Percentiles rank a stretch among this genome's conserved stretches.
Conservation (phyloP, 805 yeast genomes). For the Cyberlindnera japonica region DNA sequence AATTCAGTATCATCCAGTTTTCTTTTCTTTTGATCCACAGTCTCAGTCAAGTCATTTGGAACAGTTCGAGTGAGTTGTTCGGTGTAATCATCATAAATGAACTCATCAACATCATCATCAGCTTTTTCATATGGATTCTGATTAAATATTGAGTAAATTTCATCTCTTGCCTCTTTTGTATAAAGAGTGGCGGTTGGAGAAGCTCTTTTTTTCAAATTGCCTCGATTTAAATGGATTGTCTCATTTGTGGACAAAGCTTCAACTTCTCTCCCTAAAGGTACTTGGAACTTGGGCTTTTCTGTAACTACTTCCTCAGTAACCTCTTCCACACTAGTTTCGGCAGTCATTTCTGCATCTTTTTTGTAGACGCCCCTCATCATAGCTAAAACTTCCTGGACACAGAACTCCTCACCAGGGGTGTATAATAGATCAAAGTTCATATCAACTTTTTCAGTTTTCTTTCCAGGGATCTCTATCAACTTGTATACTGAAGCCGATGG, state of each 20-base stretch:
- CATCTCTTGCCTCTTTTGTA: conserved; percentile 72
- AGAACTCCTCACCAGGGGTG: conserved; percentile 45
- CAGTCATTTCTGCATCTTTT: neutral
- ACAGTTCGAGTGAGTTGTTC: conserved; percentile 33
- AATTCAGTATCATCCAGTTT: conserved; percentile 3
- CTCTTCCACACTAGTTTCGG: neutral
- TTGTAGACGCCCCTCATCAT: conserved; percentile 24
- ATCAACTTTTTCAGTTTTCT: conserved; percentile 54
- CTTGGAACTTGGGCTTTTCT: conserved; percentile 3
- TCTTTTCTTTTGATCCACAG: conserved; percentile 1
- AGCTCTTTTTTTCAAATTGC: conserved; percentile 32
- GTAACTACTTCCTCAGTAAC: too few species aligned
- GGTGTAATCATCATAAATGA: conserved; percentile 30
- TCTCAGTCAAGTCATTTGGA: conserved; percentile 36
- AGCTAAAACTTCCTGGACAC: conserved; percentile 64
- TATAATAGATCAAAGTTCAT: conserved; percentile 58
- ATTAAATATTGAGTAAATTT: conserved; percentile 73
- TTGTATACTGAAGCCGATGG: conserved; percentile 43
- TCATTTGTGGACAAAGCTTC: conserved; percentile 15
- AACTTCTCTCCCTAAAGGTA: conserved; percentile 9
- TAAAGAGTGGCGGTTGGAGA: conserved; percentile 80
- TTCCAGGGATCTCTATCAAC: conserved; percentile 51
- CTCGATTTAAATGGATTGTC: conserved; percentile 21
- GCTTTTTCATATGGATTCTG: conserved; percentile 31
- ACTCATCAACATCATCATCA: conserved; percentile 21